Conservation (phyloP, 805 yeast species). For the Kluyveromyces lactis region DNA sequence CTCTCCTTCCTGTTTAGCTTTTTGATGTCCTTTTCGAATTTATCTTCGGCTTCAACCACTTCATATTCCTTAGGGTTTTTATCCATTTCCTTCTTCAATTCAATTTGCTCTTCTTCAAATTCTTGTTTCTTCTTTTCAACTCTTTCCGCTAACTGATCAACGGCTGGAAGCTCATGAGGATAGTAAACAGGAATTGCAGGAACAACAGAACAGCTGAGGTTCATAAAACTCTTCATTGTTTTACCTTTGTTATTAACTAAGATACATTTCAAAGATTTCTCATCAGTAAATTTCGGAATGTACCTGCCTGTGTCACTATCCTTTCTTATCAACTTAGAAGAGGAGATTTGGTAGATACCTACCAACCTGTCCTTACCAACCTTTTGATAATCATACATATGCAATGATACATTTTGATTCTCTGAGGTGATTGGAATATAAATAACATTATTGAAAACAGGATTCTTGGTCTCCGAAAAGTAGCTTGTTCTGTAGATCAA, state of each 20-base stretch:
- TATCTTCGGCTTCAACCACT: slow-evolving; percentile 46
- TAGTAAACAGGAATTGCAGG: slow-evolving; percentile 60
- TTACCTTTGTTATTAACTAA: slow-evolving; percentile 27
- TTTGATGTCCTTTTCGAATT: slow-evolving; percentile 28
- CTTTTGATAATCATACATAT: slow-evolving; percentile 59
- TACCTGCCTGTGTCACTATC: slow-evolving; percentile 37
- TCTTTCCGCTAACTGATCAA: slow-evolving; percentile 35
- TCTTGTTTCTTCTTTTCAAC: slow-evolving; percentile 33
- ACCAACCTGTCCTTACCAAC: slow-evolving; percentile 55
- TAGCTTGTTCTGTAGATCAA: slow-evolving; percentile 46
- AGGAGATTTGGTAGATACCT: slow-evolving; percentile 48
- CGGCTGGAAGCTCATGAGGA: slow-evolving; percentile 43
- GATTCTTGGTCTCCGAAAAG: slow-evolving; percentile 45
- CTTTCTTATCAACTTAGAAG: slow-evolving; percentile 41
- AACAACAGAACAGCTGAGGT: slow-evolving; percentile 52
- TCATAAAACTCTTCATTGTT: slow-evolving; percentile 44
- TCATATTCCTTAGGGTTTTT: slow-evolving; percentile 57
- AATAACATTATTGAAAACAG: slow-evolving; percentile 49
- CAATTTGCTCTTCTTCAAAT: slow-evolving; percentile 37
- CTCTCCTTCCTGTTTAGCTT: slow-evolving; percentile 32
- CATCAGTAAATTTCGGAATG: slow-evolving; percentile 43
- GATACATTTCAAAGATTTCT: slow-evolving; percentile 33
- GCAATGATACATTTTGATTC: slow-evolving; percentile 49
- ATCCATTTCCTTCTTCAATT: slow-evolving; percentile 42
- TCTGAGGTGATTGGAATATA: slow-evolving; percentile 55